Base-by-base conservation (phyloP, 2,329 filamentous ascomycete genomes). In the Penicillium sp. region DNA sequence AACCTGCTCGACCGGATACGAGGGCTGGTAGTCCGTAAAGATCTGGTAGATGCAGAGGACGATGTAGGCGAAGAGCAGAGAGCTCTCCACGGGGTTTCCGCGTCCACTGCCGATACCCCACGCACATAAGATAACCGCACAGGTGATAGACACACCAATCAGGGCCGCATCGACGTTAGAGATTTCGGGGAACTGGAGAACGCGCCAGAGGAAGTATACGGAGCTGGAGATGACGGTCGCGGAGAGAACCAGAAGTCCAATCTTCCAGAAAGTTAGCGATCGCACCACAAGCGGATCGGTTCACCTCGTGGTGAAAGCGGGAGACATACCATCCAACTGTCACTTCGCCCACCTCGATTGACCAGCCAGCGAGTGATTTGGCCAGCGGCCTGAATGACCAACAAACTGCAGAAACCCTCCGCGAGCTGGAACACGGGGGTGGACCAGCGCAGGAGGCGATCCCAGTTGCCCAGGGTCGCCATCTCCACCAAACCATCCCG, bases 21-120 rank as follows among this genome's bases (percentile, higher is more conserved):
- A 93, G 3, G 95, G 92, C 67, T 94, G 87, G 78, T 98, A 98
- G 78, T 99, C 95, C 70, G 95, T 99, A 77, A 98, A 98, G 76
- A 98, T 98, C 77, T 99, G 95, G 79, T 98, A 99, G 72, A 98
- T 90, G 81, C 94, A 98, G 63, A 99, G 88, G n/a, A 96, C 95
- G 62, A 97, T 87, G 77, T 99, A 99, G 71, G 95, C 94, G 73
- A 99, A 98, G 59, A 99, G 84, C 11, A 99, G 82, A 22, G 94
- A 96, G 67, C 92, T 96, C 78, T 99, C 94, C 56, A 98, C 90
- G 2, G 94, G 92, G 71, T 96, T 99, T 62, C 95, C 95, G 69
- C 93, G 88, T 1, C 94, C 94, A 70, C 91, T 96, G 62, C 90
- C 91, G 68, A 98, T 97, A 28, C 95, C 95, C 83, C 94, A 97